phyloP scores from a whole-genome alignment of 495 filamentous ascomycete species.

The Penicillium diatomitis region DNA sequence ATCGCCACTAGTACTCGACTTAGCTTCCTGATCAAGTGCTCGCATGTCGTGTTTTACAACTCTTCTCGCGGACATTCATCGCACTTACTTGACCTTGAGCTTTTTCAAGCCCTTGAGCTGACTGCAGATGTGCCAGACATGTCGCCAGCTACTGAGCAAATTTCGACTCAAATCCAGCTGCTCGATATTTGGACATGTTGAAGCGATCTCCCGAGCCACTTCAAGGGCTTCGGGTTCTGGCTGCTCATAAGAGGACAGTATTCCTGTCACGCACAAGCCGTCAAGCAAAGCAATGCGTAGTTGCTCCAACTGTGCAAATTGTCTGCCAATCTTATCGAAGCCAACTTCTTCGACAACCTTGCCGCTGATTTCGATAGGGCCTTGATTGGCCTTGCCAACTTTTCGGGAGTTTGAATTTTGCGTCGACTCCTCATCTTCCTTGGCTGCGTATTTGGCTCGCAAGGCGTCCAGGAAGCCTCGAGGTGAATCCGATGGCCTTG shows the following conservation, averaged over 20 bases:
- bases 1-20: slow-evolving; percentile 54
- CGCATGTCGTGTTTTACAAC: background rate
- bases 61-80: background rate
- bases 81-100: slow-evolving; percentile 61
- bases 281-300: slow-evolving; percentile 77
- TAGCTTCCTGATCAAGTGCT: background rate
- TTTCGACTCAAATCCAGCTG: slow-evolving; percentile 86
- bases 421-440: slow-evolving; percentile 22
- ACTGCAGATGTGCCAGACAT: slow-evolving; percentile 60
- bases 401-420: slow-evolving; percentile 2
- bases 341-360: slow-evolving; percentile 93
- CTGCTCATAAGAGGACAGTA: slow-evolving; percentile 24
- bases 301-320: slow-evolving; percentile 68
- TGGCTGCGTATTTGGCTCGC: slow-evolving; percentile 69
- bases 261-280: slow-evolving; percentile 49
- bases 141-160: slow-evolving; percentile 56
- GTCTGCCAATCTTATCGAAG: slow-evolving; percentile 81
- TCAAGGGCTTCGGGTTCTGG: slow-evolving; percentile 22
- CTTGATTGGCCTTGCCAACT: slow-evolving; percentile 17
- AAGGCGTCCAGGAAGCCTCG: slow-evolving; percentile 72
- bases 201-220: slow-evolving; percentile 20
- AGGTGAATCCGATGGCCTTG: slow-evolving; percentile 54
- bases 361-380: slow-evolving; percentile 60
- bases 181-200: slow-evolving; percentile 50
- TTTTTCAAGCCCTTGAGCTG: slow-evolving; percentile 51